Evolutionary conservation across 2,329 filamentous ascomycete species (phyloP).

Genomic region (Colletotrichum orchidophilum): DNA sequence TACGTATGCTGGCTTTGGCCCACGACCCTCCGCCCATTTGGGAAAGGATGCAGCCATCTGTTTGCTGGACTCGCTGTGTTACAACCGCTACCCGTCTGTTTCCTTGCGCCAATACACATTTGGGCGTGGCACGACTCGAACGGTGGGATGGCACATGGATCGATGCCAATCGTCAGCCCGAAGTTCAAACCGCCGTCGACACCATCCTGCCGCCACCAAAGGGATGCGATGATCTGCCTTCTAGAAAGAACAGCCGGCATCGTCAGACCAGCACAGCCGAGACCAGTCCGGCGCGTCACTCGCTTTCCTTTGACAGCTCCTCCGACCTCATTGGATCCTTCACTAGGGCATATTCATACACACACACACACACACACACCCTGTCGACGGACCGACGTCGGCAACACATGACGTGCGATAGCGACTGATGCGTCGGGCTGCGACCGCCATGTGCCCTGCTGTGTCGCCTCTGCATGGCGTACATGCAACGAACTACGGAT

Average conservation of each 20-base stretch:
- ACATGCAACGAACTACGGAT: not conserved
- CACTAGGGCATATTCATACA: not conserved
- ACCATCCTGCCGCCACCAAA: conserved; percentile 8
- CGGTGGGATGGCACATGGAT: conserved; percentile 2
- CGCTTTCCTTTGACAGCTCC: conserved; percentile 22
- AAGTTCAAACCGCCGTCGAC: not conserved
- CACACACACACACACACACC: not conserved
- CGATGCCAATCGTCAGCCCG: conserved; percentile 11
- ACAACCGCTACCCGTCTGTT: conserved; percentile 1
- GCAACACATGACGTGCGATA: not conserved
- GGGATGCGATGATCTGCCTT: conserved; percentile 17
- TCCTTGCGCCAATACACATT: conserved; percentile 13
- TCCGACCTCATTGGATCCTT: not conserved
- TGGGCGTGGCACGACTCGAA: conserved; percentile 8
- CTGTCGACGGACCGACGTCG: not conserved
- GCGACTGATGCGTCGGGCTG: conserved; percentile 6
- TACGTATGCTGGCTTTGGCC: not conserved
- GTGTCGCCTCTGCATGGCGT: not conserved
- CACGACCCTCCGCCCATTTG: not conserved
- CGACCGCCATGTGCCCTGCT: conserved; percentile 18
- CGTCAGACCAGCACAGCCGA: conserved; percentile 28
- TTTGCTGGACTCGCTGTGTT: not conserved
- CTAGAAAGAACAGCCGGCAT: conserved; percentile 16
- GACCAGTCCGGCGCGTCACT: conserved; percentile 28
- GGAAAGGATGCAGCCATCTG: not conserved